These are phyloP conservation scores for Jaltomata sinuosa DNA, from an alignment of 257 asterid species.

Conservation along the genomic window DNA sequence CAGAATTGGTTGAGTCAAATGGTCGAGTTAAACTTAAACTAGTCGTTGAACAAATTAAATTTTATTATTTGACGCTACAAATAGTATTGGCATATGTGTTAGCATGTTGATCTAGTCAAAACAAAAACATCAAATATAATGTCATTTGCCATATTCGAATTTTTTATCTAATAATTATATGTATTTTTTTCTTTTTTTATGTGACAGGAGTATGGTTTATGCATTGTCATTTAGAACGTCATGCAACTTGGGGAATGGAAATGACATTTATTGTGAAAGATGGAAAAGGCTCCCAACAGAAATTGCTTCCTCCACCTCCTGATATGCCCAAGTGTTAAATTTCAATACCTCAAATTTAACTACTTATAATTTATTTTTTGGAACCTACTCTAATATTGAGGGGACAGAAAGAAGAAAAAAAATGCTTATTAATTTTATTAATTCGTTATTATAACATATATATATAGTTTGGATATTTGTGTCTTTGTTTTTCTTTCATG, in stretches of 20 bases:
- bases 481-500: not conserved
- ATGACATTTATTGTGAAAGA: conserved; percentile 18
- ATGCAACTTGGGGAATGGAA: conserved; percentile 29
- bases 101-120: not conserved
- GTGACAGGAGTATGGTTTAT: conserved; percentile 20
- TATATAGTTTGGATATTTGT: not conserved
- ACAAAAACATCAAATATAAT: not conserved
- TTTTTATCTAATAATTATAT: not conserved
- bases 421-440: not conserved
- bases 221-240: conserved; percentile 34
- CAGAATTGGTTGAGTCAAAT: not conserved
- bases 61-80: not conserved
- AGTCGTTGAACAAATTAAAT: not conserved
- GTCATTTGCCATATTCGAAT: no score
- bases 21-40: not conserved
- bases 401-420: not conserved
- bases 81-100: not conserved
- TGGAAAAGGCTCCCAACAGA: conserved; percentile 4
- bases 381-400: not conserved
- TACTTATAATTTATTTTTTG: not conserved
- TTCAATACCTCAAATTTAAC: not conserved
- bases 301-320: not conserved
- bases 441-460: not conserved
- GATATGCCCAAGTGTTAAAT: not conserved
- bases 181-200: not conserved